Conservation (phyloP, 495 filamentous ascomycete genomes). For the Hyaloscypha finlandica region DNA sequence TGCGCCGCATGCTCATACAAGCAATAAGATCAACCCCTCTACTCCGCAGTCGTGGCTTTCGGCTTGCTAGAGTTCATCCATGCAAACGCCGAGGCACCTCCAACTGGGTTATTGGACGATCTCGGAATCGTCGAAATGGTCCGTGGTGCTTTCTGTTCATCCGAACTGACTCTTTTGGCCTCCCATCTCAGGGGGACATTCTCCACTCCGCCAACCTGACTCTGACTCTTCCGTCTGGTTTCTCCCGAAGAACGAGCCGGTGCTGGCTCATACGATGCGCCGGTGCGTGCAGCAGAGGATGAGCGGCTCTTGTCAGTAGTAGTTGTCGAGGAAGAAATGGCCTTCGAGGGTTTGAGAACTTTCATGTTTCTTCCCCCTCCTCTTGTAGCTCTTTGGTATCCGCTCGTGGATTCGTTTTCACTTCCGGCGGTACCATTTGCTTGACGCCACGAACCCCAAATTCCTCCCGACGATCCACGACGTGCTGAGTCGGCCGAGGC, state of each 20-base stretch:
- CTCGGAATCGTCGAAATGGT: slow-evolving; percentile 41
- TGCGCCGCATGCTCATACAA: neutral
- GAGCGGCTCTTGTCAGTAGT: slow-evolving; percentile 26
- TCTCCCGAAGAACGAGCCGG: slow-evolving; percentile 38
- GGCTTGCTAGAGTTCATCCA: slow-evolving; percentile 62
- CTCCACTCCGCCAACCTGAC: slow-evolving; percentile 32
- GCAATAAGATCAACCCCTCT: slow-evolving; percentile 9
- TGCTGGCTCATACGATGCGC: slow-evolving; percentile 47
- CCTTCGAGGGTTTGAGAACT: slow-evolving; percentile 69
- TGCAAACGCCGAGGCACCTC: slow-evolving; percentile 92
- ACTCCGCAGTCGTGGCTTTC: slow-evolving; percentile 30
- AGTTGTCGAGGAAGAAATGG: slow-evolving; percentile 40
- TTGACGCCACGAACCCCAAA: slow-evolving; percentile 73
- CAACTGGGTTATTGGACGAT: slow-evolving; percentile 82
- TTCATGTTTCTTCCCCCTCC: slow-evolving; percentile 68
- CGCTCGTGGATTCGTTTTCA: slow-evolving; percentile 41
- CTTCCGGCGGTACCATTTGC: slow-evolving; percentile 38
- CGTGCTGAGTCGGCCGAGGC: slow-evolving; percentile 39
- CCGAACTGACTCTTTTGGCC: slow-evolving; percentile 32
- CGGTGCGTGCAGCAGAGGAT: slow-evolving; percentile 39
- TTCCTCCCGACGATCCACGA: slow-evolving; percentile 48
- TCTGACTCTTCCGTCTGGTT: slow-evolving; percentile 29
- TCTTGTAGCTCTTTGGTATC: slow-evolving; percentile 55
- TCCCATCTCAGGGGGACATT: slow-evolving; percentile 35
- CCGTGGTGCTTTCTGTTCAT: slow-evolving; percentile 44